A percentile compares a stretch with the other conserved stretches of the same genome.
These are phyloP conservation scores for Xylaria telfairii DNA, from an alignment of 495 filamentous ascomycete species.

Conservation along the genomic window DNA sequence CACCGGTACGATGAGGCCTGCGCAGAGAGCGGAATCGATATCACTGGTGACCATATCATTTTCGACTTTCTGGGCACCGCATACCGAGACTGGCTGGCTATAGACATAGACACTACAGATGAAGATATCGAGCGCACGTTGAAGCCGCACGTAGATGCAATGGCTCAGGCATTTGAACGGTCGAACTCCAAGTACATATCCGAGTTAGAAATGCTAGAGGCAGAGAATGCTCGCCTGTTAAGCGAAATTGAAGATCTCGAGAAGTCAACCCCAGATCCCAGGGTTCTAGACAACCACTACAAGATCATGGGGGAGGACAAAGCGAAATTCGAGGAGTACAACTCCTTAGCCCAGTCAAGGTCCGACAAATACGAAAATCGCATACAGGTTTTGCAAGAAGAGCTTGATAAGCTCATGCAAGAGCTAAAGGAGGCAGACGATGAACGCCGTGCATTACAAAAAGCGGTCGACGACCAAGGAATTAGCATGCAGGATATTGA, in stretches of 20 bases:
- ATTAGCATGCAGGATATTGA: conserved; percentile 98
- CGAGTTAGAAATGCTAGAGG: conserved; percentile 82
- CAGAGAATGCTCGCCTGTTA: conserved; percentile 75
- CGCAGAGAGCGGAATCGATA: conserved; percentile 80
- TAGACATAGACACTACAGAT: conserved; percentile 84
- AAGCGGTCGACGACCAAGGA: conserved; percentile 85
- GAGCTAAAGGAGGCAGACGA: conserved; percentile 82
- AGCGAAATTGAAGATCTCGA: conserved; percentile 88
- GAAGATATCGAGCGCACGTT: conserved; percentile 77
- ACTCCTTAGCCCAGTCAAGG: conserved; percentile 75
- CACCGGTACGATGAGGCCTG: conserved; percentile 90
- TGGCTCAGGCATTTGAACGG: conserved; percentile 87
- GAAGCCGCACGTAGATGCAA: conserved; percentile 81
- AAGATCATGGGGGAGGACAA: conserved; percentile 88
- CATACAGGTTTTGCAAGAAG: conserved; percentile 76
- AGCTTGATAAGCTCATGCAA: conserved; percentile 75
- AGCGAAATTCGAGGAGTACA: conserved; percentile 91
- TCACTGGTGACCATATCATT: conserved; percentile 86
- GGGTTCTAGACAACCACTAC: conserved; percentile 81
- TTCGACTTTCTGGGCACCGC: conserved; percentile 87
- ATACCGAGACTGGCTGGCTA: conserved; percentile 91
- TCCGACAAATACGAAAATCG: conserved; percentile 81
- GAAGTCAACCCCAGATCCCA: conserved; percentile 80
- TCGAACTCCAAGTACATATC: conserved; percentile 80
- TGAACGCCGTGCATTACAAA: conserved; percentile 79